Base-by-base conservation (phyloP, 352 stramenopile species). In the Globisporangium solare region DNA sequence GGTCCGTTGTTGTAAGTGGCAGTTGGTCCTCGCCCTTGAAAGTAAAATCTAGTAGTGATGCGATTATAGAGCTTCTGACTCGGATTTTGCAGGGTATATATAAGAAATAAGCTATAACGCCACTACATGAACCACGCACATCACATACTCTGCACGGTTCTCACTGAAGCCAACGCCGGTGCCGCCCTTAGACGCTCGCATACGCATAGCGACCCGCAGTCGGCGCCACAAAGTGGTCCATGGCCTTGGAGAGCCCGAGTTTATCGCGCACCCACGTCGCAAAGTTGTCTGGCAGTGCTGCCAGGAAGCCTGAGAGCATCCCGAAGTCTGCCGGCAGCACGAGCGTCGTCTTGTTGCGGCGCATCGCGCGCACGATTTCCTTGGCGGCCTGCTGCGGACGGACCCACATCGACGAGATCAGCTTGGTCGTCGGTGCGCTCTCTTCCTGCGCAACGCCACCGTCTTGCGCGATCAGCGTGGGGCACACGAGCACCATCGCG, bases 341-440 rank as follows among this genome's bases (percentile, higher is more conserved):
- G 8, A 67, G 56, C 27, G 49, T 51, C 35, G 37, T n/a, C n/a
- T 52, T 45, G 37, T 48, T 43, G 24, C 45, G 35, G 11, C 60
- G 56, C 39, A 64, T 51, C 0, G 60, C 60, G 3, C 47, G 39
- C 41, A 67, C 60, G 21, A 67, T 67, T n/a, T 52, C 22, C 39
- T 37, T 59, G 6, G 60, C 60, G 0, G 55, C 56, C 8, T 13
- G 21, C 10, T 67, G 47, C 13, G 60, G 60, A 13, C 50, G 41
- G 40, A 67, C 50, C 58, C 58, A 65, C 20, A 65, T 51, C 6
- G 39, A 32, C n/a, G 45, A n/a, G 7, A 59, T 39, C n/a, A 27
- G 17, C 17, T 35, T 35, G 27, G 51, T 6, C 10, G 47, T 51
- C 11, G 27, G 5, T 10, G 32, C 32, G 14, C 35, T n/a, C 32